phyloP scores from a whole-genome alignment of 2,329 filamentous ascomycete genomes.

The Epicoccum sorghinum region DNA sequence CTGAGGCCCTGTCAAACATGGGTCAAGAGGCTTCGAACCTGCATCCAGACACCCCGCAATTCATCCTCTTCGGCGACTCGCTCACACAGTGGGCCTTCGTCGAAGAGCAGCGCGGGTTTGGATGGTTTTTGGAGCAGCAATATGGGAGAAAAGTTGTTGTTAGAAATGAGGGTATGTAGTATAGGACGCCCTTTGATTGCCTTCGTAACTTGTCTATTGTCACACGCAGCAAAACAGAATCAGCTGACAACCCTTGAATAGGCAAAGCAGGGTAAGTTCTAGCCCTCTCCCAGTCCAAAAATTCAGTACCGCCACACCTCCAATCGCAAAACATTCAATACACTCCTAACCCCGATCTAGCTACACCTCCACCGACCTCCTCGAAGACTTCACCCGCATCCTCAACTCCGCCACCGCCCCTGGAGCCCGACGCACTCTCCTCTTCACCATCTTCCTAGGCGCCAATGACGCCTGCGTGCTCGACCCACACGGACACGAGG shows the following conservation, averaged over 20 bases:
- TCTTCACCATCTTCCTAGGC: conserved; percentile 50
- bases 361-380: conserved; percentile 36
- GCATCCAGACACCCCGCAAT: conserved; percentile 18
- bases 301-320: too few species aligned
- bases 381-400: conserved; percentile 32
- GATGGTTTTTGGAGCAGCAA: conserved; percentile 32
- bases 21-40: too few species aligned
- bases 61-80: conserved; percentile 46
- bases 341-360: conserved; percentile 9
- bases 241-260: conserved; percentile 4
- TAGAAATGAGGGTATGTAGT: conserved; percentile 38
- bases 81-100: conserved; percentile 44
- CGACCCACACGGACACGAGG: conserved; percentile 10
- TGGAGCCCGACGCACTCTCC: conserved; percentile 35
- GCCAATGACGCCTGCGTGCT: conserved; percentile 48
- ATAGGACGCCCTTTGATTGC: too few species aligned
- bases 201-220: too few species aligned
- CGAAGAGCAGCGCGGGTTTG: conserved; percentile 35
- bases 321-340: too few species aligned
- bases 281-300: not conserved
- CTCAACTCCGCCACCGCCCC: conserved; percentile 26
- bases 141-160: conserved; percentile 37
- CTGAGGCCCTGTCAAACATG: too few species aligned
- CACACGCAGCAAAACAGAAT: too few species aligned
- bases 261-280: conserved; percentile 31